Evolutionary conservation across 345 rosid species (phyloP).

Genomic region (Dipteronia dyeriana): DNA sequence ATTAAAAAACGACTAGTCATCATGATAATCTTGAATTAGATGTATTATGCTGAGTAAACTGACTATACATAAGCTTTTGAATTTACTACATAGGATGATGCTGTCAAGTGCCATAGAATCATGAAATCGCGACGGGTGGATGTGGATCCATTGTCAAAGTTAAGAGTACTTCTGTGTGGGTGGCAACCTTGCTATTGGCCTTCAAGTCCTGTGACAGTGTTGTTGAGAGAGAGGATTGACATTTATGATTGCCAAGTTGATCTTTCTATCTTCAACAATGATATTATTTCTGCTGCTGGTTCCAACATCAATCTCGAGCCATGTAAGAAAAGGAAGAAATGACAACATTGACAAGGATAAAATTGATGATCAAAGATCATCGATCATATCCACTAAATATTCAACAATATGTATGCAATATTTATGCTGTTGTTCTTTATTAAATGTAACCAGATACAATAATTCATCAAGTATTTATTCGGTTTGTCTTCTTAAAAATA

Average conservation of each 20-base stretch:
- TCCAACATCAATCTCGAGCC: constrained; percentile 16
- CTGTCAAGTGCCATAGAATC: constrained; percentile 36
- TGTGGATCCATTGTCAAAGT: constrained; percentile 11
- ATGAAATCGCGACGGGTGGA: constrained; percentile 29
- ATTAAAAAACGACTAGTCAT: no score
- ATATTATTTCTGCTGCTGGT: constrained; percentile 4
- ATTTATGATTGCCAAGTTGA: constrained; percentile 32
- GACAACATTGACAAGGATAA: not conserved
- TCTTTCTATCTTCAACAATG: constrained; percentile 37
- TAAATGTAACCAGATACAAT: not conserved
- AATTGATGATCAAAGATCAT: constrained; percentile 1
- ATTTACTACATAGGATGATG: constrained; percentile 31
- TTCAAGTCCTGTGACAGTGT: constrained; percentile 61
- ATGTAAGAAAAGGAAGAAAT: constrained; percentile 38
- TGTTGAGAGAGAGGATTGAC: constrained; percentile 29
- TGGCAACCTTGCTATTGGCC: constrained; percentile 28
- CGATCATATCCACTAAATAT: not conserved
- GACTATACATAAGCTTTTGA: not conserved
- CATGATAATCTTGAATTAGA: no score
- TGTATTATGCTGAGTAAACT: no score
- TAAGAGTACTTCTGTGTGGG: not conserved
- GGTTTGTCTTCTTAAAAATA: no score
- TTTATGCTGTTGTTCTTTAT: not conserved
- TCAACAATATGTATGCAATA: not conserved
- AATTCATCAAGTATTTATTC: not conserved